Evolutionary conservation across 257 asterid genomes (phyloP).

Genomic region (Solanum pinnatisectum): DNA sequence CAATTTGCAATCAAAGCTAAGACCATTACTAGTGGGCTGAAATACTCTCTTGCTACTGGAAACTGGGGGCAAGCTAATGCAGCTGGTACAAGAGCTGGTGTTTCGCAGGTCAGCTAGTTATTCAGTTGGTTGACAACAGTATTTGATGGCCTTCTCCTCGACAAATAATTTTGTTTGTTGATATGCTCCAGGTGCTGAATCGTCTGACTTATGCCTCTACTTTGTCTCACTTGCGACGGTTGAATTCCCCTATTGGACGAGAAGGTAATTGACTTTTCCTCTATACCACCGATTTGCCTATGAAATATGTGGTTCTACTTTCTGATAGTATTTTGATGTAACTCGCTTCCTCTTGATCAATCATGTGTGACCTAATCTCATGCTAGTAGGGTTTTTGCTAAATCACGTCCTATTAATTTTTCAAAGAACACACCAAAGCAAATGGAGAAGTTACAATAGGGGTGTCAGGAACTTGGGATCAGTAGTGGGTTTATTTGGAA

Average conservation of each 20-base stretch:
- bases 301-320: neutral
- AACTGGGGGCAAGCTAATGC: slow-evolving; percentile 99
- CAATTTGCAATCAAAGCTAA: slow-evolving; percentile 98
- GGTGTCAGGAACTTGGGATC: neutral
- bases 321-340: neutral
- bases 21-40: slow-evolving; percentile 95
- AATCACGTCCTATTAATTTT: neutral
- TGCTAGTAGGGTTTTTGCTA: neutral
- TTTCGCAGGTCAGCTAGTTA: slow-evolving; percentile 66
- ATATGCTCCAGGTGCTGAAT: slow-evolving; percentile 70
- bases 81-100: slow-evolving; percentile 98
- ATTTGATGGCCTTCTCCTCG: neutral
- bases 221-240: slow-evolving; percentile 84
- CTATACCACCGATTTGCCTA: neutral
- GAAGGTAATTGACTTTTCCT: slow-evolving; percentile 48
- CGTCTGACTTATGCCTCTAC: slow-evolving; percentile 97
- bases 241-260: slow-evolving; percentile 96
- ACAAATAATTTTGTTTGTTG: neutral
- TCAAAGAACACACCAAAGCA: neutral
- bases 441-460: neutral
- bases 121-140: neutral
- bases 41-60: slow-evolving; percentile 94
- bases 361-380: neutral
- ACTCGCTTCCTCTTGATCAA: neutral
- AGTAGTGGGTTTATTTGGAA: neutral